Percentiles rank a stretch among this genome's conserved stretches.
phyloP scores from a whole-genome alignment of 2,329 filamentous ascomycete species.

The Ophiocordyceps robertsii region DNA sequence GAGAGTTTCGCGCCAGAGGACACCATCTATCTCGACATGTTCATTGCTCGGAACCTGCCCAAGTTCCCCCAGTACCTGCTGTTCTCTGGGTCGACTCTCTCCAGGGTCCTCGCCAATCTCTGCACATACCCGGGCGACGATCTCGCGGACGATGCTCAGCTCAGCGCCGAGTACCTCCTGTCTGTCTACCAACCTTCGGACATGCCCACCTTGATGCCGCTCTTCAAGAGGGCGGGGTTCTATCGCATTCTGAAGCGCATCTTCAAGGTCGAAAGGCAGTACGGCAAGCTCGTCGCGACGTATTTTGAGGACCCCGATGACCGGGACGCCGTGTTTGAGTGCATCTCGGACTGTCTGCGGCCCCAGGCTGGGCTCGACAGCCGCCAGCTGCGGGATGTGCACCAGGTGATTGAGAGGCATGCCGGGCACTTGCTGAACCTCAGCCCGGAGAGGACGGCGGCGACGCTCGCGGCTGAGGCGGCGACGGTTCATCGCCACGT shows the following conservation, averaged over 20 bases:
- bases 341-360: constrained; percentile 62
- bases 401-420: constrained; percentile 50
- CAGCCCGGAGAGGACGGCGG: constrained; percentile 51
- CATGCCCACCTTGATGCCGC: constrained; percentile 58
- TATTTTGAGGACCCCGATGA: constrained; percentile 81
- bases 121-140: constrained; percentile 73
- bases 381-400: constrained; percentile 62
- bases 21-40: constrained; percentile 96
- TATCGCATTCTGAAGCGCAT: constrained; percentile 85
- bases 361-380: constrained; percentile 47
- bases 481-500: constrained; percentile 54
- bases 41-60: constrained; percentile 85
- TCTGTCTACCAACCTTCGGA: constrained; percentile 89
- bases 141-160: constrained; percentile 81
- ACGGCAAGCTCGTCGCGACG: constrained; percentile 60
- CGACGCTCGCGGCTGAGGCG: constrained; percentile 47
- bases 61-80: constrained; percentile 96
- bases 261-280: constrained; percentile 69
- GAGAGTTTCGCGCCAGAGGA: constrained; percentile 65
- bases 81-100: constrained; percentile 73
- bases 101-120: constrained; percentile 65
- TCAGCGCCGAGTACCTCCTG: constrained; percentile 91
- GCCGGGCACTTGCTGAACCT: constrained; percentile 54
- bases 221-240: constrained; percentile 70
- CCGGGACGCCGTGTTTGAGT: constrained; percentile 62